These are phyloP conservation scores for Penicillium arizonense DNA, from an alignment of 495 filamentous ascomycete species.

Conservation along the genomic window DNA sequence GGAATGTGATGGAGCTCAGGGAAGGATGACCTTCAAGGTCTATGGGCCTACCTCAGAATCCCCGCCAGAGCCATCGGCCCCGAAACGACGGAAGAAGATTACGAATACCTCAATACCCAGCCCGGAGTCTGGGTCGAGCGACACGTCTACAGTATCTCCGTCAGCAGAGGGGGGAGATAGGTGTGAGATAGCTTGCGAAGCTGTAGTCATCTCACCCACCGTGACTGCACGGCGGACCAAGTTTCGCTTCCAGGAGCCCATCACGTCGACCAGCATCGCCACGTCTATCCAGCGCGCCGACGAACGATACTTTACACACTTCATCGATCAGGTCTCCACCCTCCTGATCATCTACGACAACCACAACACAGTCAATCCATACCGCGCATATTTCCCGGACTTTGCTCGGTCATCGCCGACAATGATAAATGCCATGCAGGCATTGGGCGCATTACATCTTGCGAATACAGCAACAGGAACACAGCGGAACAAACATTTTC, in stretches of 20 bases:
- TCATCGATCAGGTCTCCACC: conserved; percentile 37
- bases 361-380: conserved; percentile 36
- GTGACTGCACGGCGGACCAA: conserved; percentile 12
- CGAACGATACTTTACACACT: conserved; percentile 38
- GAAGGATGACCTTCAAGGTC: conserved; percentile 44
- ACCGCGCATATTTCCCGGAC: conserved; percentile 36
- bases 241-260: conserved; percentile 29
- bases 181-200: conserved; percentile 9
- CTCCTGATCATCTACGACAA: conserved; percentile 41
- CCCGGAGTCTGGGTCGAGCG: conserved; percentile 7
- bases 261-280: conserved; percentile 18
- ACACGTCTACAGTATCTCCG: conserved; percentile 10
- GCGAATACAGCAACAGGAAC: conserved; percentile 37
- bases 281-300: conserved; percentile 26
- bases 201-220: conserved; percentile 25
- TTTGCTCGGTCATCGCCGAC: conserved; percentile 36
- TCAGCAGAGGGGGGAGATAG: conserved; percentile 15
- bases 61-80: conserved; percentile 10
- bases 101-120: neutral
- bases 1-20: conserved; percentile 41
- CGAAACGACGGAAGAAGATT: conserved; percentile 24
- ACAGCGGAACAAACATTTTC: conserved; percentile 36
- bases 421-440: conserved; percentile 43
- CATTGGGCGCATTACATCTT: conserved; percentile 42
- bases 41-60: conserved; percentile 29